Percentiles rank a stretch among this genome's conserved stretches.
phyloP scores from a whole-genome alignment of 257 asterid species.

The Cynanchum wilfordii region DNA sequence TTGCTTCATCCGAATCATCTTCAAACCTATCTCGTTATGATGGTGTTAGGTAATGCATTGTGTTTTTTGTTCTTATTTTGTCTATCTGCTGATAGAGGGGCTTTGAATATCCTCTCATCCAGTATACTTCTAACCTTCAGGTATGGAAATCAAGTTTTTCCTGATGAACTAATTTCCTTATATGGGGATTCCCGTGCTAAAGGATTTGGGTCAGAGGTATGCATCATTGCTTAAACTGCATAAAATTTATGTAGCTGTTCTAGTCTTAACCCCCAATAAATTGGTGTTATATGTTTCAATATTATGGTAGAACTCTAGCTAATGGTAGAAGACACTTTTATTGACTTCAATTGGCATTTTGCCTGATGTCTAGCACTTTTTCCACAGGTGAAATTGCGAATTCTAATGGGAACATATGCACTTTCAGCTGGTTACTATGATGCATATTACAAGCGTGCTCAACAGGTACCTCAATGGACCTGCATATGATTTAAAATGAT shows the following conservation, averaged over 20 bases:
- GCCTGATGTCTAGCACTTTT: neutral
- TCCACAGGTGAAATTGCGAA: slow-evolving; percentile 86
- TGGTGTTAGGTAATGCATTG: slow-evolving; percentile 64
- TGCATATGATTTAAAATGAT: neutral
- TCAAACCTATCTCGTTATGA: slow-evolving; percentile 97
- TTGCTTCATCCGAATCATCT: slow-evolving; percentile 93
- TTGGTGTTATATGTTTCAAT: neutral
- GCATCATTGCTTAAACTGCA: slow-evolving; percentile 5
- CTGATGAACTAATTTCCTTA: slow-evolving; percentile 70
- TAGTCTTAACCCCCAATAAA: neutral
- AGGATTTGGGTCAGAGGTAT: slow-evolving; percentile 97
- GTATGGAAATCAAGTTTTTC: slow-evolving; percentile 76
- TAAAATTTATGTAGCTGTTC: neutral
- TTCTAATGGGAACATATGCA: slow-evolving; percentile 96
- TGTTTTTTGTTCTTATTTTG: neutral
- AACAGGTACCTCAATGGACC: slow-evolving; percentile 51
- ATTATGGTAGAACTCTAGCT: neutral
- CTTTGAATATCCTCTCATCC: neutral
- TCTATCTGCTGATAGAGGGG: neutral
- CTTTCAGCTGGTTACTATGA: slow-evolving; percentile 98
- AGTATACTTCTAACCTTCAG: slow-evolving; percentile 25
- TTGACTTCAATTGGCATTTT: neutral
- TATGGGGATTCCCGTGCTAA: slow-evolving; percentile 80
- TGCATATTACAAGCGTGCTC: slow-evolving; percentile 97
- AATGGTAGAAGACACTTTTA: no score